Conservation (phyloP, 805 yeast species). For the Ogataea ramenticola region DNA sequence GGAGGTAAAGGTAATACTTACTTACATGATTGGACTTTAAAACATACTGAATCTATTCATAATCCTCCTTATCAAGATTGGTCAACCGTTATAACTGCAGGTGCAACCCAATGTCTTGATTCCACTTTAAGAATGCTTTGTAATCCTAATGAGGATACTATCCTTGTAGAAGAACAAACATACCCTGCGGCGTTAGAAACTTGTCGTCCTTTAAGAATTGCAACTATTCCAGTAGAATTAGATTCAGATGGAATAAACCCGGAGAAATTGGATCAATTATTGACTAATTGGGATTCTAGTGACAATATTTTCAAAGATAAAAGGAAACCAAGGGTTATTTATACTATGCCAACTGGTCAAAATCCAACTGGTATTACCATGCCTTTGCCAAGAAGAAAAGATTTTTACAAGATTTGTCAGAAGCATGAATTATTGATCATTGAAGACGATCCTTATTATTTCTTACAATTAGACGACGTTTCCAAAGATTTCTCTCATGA, state of each 20-base stretch:
- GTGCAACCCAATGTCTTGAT: slow-evolving; percentile 91
- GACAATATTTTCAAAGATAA: slow-evolving; percentile 14
- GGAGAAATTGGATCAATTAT: slow-evolving; percentile 49
- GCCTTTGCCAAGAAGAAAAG: slow-evolving; percentile 46
- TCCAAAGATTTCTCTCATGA: slow-evolving; percentile 36
- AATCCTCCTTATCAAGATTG: slow-evolving; percentile 49
- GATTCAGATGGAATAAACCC: slow-evolving; percentile 78
- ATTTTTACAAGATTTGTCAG: slow-evolving; percentile 52
- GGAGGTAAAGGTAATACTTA: slow-evolving; percentile 40
- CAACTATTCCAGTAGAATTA: slow-evolving; percentile 65
- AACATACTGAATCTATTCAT: slow-evolving; percentile 37
- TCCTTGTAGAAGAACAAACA: slow-evolving; percentile 74
- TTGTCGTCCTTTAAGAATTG: slow-evolving; percentile 64
- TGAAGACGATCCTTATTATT: slow-evolving; percentile 87
- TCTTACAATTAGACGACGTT: slow-evolving; percentile 50
- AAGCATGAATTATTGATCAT: slow-evolving; percentile 64
- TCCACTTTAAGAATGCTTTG: slow-evolving; percentile 71
- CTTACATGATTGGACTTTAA: slow-evolving; percentile 31
- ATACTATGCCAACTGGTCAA: slow-evolving; percentile 76
- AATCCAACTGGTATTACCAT: slow-evolving; percentile 78
- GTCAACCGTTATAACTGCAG: slow-evolving; percentile 65
- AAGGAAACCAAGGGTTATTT: slow-evolving; percentile 49
- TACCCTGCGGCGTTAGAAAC: slow-evolving; percentile 84
- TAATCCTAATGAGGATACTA: slow-evolving; percentile 65
- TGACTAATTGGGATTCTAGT: slow-evolving; percentile 62